phyloP scores from a whole-genome alignment of 2,329 filamentous ascomycete genomes.

The Colletotrichum cereale region DNA sequence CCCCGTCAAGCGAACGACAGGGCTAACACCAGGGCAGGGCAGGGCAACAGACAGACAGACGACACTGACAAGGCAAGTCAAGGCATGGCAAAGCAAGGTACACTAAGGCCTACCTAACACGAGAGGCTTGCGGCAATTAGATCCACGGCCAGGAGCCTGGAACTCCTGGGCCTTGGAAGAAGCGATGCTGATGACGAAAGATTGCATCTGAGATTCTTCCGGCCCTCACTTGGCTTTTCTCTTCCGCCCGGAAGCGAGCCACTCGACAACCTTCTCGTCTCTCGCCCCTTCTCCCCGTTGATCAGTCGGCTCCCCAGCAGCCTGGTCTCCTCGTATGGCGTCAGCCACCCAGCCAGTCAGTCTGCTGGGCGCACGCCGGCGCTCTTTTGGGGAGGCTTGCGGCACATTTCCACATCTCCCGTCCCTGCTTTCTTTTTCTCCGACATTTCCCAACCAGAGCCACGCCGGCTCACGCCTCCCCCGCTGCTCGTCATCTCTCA shows the following conservation, averaged over 20 bases:
- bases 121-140: conserved; percentile 35
- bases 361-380: conserved; percentile 5
- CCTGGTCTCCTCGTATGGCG: conserved; percentile 8
- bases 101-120: not conserved
- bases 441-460: conserved; percentile 35
- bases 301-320: conserved; percentile 13
- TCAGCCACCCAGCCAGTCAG: not conserved
- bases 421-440: conserved; percentile 38
- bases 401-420: conserved; percentile 39
- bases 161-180: conserved; percentile 33
- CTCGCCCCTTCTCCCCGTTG: not conserved
- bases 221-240: conserved; percentile 7
- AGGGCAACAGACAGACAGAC: not conserved
- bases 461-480: conserved; percentile 20
- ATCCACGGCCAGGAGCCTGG: conserved; percentile 37
- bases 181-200: conserved; percentile 35
- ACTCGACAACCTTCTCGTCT: not conserved
- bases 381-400: conserved; percentile 12
- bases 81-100: not conserved
- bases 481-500: conserved; percentile 36
- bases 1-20: conserved; percentile 31
- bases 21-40: conserved; percentile 19
- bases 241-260: not conserved
- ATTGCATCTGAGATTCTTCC: conserved; percentile 32
- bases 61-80: not conserved